Evolutionary conservation across 108 stramenopile species (phyloP).

Genomic region (Bacterosira constricta): DNA sequence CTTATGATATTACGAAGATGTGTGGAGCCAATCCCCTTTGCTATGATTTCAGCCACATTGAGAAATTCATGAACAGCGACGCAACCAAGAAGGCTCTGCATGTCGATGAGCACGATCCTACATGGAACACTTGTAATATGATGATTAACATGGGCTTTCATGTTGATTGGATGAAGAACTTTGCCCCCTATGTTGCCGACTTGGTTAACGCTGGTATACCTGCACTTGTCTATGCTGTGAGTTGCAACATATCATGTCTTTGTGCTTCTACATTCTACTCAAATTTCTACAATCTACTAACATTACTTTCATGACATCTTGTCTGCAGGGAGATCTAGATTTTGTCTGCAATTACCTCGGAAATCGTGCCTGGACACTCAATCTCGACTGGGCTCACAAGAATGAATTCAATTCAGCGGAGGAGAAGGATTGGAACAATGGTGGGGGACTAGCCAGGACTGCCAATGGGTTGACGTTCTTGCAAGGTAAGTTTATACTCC

Average conservation of each 20-base stretch:
- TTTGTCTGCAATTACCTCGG: conserved; percentile 98
- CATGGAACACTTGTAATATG: conserved; percentile 84
- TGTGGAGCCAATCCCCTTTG: conserved; percentile 87
- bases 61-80: conserved; percentile 81
- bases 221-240: conserved; percentile 94
- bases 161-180: conserved; percentile 93
- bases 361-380: conserved; percentile 92
- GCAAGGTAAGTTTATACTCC: conserved; percentile 34
- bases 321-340: conserved; percentile 97
- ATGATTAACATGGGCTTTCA: conserved; percentile 89
- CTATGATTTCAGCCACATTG: conserved; percentile 91
- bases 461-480: conserved; percentile 83
- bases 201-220: conserved; percentile 85
- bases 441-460: conserved; percentile 74
- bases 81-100: conserved; percentile 81
- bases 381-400: conserved; percentile 86
- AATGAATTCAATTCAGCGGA: conserved; percentile 85
- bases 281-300: too few species aligned
- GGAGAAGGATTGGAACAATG: conserved; percentile 74
- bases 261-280: too few species aligned
- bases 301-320: too few species aligned
- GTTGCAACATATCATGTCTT: too few species aligned
- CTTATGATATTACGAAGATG: conserved; percentile 93
- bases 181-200: conserved; percentile 76
- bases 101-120: conserved; percentile 63